These are phyloP conservation scores for Eimeria acervulina DNA, from an alignment of 169 alveolate species.

Conservation along the genomic window DNA sequence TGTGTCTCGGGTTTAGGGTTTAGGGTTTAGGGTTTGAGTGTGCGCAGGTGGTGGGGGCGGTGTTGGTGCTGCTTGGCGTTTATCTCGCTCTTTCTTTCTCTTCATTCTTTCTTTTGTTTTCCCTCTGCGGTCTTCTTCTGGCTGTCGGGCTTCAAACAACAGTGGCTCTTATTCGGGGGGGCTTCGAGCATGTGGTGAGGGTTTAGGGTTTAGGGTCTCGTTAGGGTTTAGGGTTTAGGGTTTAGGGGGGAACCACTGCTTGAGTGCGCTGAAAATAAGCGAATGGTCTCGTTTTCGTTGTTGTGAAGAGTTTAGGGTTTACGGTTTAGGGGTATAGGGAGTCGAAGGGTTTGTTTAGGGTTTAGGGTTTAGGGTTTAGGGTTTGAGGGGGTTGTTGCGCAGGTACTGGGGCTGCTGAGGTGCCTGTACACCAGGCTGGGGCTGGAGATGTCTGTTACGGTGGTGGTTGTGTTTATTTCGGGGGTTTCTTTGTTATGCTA, in stretches of 20 bases:
- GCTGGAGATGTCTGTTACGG: conserved; percentile 37
- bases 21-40: conserved; percentile 27
- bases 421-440: conserved; percentile 53
- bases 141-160: conserved; percentile 46
- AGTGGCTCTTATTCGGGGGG: background rate
- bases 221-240: background rate
- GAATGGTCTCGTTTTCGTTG: background rate
- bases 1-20: background rate
- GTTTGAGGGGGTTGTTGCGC: background rate
- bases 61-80: background rate
- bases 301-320: too few species aligned
- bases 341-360: background rate
- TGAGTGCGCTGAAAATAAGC: too few species aligned
- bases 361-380: background rate
- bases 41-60: background rate
- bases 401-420: conserved; percentile 33
- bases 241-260: too few species aligned
- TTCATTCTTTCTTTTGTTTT: background rate
- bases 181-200: conserved; percentile 43
- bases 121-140: background rate
- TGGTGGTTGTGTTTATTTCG: conserved; percentile 28
- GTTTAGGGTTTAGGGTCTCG: background rate
- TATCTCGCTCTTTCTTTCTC: conserved; percentile 31
- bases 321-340: too few species aligned
- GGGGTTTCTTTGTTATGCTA: conserved; percentile 13